Evolutionary conservation across 768 basidiomycete species (phyloP), one percentile per base, ranked within the genome.

Genomic region (Pleurotus tuber-regium): DNA sequence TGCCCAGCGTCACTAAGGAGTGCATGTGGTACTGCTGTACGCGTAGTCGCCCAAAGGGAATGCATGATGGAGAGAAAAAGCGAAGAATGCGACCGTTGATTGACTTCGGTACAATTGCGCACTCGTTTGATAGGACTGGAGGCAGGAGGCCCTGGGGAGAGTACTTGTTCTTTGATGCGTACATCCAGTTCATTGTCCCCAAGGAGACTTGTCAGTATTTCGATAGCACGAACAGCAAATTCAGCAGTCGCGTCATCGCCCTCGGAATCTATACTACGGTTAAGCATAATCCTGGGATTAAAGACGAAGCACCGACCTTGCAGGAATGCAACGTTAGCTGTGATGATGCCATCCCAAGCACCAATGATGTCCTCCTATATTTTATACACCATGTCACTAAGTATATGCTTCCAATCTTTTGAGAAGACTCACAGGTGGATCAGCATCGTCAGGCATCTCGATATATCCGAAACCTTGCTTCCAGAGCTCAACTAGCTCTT

Each of bases 271-370:
- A 54, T 35, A 46, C 43, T 39, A 11, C 53, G 46, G 48, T 43
- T n/a, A 18, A 50, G 36, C 26, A 50, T 52, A 43, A 35, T n/a
- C n/a, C n/a, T n/a, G n/a, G n/a, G n/a, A n/a, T n/a, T n/a, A n/a
- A n/a, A n/a, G n/a, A 11, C 1, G 19, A 19, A 40, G 14, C 26
- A 53, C 67, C 14, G 30, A 82, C 83, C 74, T 68, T 79, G 67
- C 4, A 80, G 64, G 43, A 65, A 59, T 0, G 70, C 59, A 12
- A 81, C 72, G 26, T 78, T 78, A 2, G 77, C 72, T 44, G 70
- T 72, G 31, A 87, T 56, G 26, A 89, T 62, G 35, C 77, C 76
- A 30, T 74, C 67, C 87, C 86, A 89, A 6, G 82, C 72, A 11
- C 69, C 70, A 5, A 78, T 59, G 3, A 86, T 65, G 53, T 82